phyloP scores from a whole-genome alignment of 2,329 filamentous ascomycete genomes.

The Alternaria novae-zelandiae region DNA sequence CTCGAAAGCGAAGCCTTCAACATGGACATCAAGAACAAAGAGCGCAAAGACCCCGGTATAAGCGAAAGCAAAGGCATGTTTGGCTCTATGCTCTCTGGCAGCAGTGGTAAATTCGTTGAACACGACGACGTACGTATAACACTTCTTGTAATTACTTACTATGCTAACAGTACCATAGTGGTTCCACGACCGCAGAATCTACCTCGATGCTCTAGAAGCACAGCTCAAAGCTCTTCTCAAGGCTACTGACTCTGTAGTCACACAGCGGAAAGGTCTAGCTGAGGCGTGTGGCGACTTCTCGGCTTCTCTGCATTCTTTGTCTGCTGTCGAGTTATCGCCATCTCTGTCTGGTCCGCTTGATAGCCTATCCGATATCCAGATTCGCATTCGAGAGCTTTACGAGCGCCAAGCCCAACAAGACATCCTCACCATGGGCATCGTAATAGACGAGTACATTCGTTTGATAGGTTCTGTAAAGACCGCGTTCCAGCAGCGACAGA shows the following conservation, averaged over 20 bases:
- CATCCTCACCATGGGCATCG: slow-evolving; percentile 92
- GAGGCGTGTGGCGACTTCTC: slow-evolving; percentile 95
- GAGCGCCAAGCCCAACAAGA: slow-evolving; percentile 97
- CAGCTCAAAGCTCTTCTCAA: slow-evolving; percentile 91
- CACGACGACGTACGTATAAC: slow-evolving; percentile 81
- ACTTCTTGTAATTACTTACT: neutral
- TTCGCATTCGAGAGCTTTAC: slow-evolving; percentile 93
- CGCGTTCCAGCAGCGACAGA: slow-evolving; percentile 90
- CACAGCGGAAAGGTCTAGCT: slow-evolving; percentile 89
- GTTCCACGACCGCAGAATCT: slow-evolving; percentile 97
- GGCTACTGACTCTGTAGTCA: slow-evolving; percentile 90
- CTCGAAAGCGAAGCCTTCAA: slow-evolving; percentile 96
- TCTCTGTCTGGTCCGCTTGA: slow-evolving; percentile 87
- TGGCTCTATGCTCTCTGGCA: slow-evolving; percentile 79
- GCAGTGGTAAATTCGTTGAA: slow-evolving; percentile 85
- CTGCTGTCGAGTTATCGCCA: slow-evolving; percentile 89
- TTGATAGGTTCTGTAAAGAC: slow-evolving; percentile 94
- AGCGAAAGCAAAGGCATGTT: slow-evolving; percentile 94
- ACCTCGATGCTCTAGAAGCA: slow-evolving; percentile 90
- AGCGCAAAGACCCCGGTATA: slow-evolving; percentile 83
- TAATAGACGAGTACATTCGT: slow-evolving; percentile 97
- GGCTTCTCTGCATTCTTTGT: slow-evolving; percentile 87
- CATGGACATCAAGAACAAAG: slow-evolving; percentile 96
- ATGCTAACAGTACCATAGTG: slow-evolving; percentile 62
- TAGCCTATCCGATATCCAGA: slow-evolving; percentile 88